Percentiles rank a stretch among this genome's conserved stretches.
phyloP scores from a whole-genome alignment of 2,329 filamentous ascomycete genomes.

The Dryadomyces quercus-mongolicae region DNA sequence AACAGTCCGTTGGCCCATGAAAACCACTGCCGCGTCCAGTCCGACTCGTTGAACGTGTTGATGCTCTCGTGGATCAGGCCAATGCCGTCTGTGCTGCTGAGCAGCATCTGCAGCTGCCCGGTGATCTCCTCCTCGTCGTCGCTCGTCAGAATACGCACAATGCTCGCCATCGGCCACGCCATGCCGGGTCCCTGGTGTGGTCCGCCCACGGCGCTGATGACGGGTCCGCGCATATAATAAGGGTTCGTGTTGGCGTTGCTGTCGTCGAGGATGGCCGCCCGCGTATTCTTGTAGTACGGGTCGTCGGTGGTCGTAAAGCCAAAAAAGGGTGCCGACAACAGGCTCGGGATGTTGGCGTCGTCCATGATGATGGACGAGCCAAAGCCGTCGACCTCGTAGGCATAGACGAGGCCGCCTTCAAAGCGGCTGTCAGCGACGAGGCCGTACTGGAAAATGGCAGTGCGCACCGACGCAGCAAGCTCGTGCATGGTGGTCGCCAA shows the following conservation, averaged over 20 bases:
- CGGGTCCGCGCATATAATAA: slow-evolving; percentile 46
- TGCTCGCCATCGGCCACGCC: slow-evolving; percentile 80
- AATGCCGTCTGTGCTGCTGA: slow-evolving; percentile 58
- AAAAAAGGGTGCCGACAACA: slow-evolving; percentile 49
- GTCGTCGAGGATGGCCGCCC: slow-evolving; percentile 54
- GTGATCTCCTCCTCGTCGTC: slow-evolving; percentile 65
- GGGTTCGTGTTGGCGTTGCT: slow-evolving; percentile 51
- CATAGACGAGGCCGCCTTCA: slow-evolving; percentile 43
- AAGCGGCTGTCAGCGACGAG: slow-evolving; percentile 32
- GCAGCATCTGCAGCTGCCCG: slow-evolving; percentile 46
- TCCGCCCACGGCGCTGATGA: slow-evolving; percentile 38
- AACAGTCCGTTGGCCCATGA: slow-evolving; percentile 86
- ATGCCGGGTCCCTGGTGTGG: slow-evolving; percentile 49
- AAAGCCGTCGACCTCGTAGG: slow-evolving; percentile 62
- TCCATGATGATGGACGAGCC: slow-evolving; percentile 51
- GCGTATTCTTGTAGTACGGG: slow-evolving; percentile 58
- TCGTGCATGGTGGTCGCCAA: slow-evolving; percentile 40
- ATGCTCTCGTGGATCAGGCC: slow-evolving; percentile 76
- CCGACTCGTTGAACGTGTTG: slow-evolving; percentile 44
- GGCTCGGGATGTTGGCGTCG: slow-evolving; percentile 53
- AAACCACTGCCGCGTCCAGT: slow-evolving; percentile 44
- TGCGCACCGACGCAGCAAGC: slow-evolving; percentile 37
- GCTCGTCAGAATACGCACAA: slow-evolving; percentile 68
- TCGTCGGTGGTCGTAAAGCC: slow-evolving; percentile 46
- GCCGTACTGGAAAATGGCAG: slow-evolving; percentile 19